These are phyloP conservation scores for Metschnikowia henanensis DNA, from an alignment of 805 yeast genomes.

Conservation along the genomic window DNA sequence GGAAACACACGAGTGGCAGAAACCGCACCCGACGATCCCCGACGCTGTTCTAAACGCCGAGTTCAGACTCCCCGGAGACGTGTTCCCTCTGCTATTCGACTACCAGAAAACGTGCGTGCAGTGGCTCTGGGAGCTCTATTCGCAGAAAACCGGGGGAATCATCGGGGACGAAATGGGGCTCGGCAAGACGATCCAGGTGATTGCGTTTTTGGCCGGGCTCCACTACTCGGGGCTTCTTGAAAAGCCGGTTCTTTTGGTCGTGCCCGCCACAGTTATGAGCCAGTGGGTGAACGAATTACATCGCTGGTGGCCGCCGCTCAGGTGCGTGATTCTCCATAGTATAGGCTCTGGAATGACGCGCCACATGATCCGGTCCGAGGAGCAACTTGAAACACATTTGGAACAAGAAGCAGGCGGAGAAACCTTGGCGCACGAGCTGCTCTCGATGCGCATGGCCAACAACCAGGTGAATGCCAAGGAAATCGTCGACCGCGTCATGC, in stretches of 20 bases:
- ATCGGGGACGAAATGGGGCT: conserved; percentile 98
- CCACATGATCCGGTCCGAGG: conserved; percentile 32
- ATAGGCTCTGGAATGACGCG: conserved; percentile 83
- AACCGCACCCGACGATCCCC: conserved; percentile 71
- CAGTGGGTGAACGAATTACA: conserved; percentile 99
- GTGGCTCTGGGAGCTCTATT: conserved; percentile 94
- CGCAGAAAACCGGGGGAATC: conserved; percentile 91
- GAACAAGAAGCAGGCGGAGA: conserved; percentile 42
- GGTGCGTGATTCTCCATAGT: conserved; percentile 85
- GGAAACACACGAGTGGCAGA: conserved; percentile 1
- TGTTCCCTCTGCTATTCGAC: conserved; percentile 81
- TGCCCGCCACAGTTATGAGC: conserved; percentile 94
- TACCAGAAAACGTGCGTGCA: conserved; percentile 97
- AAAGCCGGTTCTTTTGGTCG: conserved; percentile 82
- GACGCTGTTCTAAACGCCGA: conserved; percentile 74
- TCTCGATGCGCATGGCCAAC: conserved; percentile 21
- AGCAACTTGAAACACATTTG: conserved; percentile 50
- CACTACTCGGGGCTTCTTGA: conserved; percentile 76
- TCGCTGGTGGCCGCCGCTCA: conserved; percentile 96
- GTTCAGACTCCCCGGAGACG: conserved; percentile 85
- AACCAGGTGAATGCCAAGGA: conserved; percentile 43
- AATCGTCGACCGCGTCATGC: conserved; percentile 56
- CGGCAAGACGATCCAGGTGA: conserved; percentile 93
- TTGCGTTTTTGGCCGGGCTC: conserved; percentile 86
- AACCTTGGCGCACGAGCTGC: conserved; percentile 2